A percentile compares a stretch with the other conserved stretches of the same genome.
phyloP scores from a whole-genome alignment of 2,329 filamentous ascomycete species.

The Aspergillus texensis region DNA sequence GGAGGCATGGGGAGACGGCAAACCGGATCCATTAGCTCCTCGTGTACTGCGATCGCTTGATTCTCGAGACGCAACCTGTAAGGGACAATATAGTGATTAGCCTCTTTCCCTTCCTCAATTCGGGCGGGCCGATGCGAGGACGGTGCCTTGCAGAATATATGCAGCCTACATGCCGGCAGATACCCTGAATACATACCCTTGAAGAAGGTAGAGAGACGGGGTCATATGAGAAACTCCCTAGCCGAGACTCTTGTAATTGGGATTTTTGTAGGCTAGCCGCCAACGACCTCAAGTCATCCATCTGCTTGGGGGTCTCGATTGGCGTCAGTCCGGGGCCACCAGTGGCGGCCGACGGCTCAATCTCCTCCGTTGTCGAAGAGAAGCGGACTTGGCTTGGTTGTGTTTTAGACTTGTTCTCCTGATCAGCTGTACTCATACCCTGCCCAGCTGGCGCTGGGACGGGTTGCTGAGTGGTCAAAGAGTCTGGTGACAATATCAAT shows the following conservation, averaged over 20 bases:
- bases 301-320: constrained; percentile 34
- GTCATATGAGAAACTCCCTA: constrained; percentile 88
- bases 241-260: constrained; percentile 76
- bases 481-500: constrained; percentile 16
- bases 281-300: constrained; percentile 71
- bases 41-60: constrained; percentile 62
- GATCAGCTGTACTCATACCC: constrained; percentile 25
- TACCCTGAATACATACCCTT: constrained; percentile 40
- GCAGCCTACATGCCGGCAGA: background rate
- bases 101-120: constrained; percentile 5
- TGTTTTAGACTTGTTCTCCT: constrained; percentile 33
- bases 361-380: constrained; percentile 71
- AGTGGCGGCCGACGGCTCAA: constrained; percentile 52
- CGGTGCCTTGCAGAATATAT: background rate
- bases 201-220: constrained; percentile 77
- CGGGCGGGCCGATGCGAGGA: constrained; percentile 9
- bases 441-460: constrained; percentile 27
- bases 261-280: constrained; percentile 72
- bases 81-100: constrained; percentile 11
- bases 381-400: constrained; percentile 63
- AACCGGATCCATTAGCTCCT: constrained; percentile 63
- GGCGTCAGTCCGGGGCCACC: constrained; percentile 19
- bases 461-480: constrained; percentile 22
- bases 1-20: constrained; percentile 67
- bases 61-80: constrained; percentile 53